Evolutionary conservation across 371 early-diverging fungal genomes (phyloP).

Genomic region (Mucor velutinosus): DNA sequence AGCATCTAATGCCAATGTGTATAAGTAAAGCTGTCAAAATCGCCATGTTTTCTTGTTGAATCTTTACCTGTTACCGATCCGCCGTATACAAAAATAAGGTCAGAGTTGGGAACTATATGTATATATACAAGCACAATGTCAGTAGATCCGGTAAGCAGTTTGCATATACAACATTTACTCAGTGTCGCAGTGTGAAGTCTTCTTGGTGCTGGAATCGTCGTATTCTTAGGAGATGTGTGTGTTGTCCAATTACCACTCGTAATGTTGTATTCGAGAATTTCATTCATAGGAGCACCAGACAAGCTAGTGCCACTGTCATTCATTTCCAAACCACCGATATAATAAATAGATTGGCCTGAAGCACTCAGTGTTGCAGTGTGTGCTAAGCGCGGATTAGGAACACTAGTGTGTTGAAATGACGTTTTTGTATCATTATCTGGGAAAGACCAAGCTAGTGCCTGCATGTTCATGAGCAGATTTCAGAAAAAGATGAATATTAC

Average conservation of each 20-base stretch:
- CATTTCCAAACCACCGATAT: conserved; percentile 18
- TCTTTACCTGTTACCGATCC: conserved; percentile 18
- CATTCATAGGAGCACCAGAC: conserved; percentile 13
- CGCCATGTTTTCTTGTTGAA: background rate
- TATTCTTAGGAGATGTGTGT: conserved; percentile 1
- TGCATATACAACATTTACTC: conserved; percentile 3
- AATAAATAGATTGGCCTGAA: conserved; percentile 17
- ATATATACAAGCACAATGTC: background rate
- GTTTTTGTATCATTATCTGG: background rate
- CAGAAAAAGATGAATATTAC: too few species aligned
- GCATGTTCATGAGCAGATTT: background rate
- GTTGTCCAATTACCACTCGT: conserved; percentile 10
- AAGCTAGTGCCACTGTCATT: background rate
- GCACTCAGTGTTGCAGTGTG: conserved; percentile 19
- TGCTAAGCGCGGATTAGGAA: conserved; percentile 9
- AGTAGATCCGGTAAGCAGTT: too few species aligned
- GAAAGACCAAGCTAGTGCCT: conserved; percentile 11
- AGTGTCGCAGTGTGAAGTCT: conserved; percentile 21
- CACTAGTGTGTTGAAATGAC: background rate
- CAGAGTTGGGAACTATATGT: conserved; percentile 19
- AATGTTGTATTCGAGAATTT: conserved; percentile 15
- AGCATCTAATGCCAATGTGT: background rate
- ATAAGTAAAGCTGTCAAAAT: too few species aligned
- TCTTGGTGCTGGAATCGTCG: conserved; percentile 17
- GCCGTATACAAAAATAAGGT: conserved; percentile 20